phyloP scores from a whole-genome alignment of 1,284 basidiomycete species.

The Rhodotorula glutinis region DNA sequence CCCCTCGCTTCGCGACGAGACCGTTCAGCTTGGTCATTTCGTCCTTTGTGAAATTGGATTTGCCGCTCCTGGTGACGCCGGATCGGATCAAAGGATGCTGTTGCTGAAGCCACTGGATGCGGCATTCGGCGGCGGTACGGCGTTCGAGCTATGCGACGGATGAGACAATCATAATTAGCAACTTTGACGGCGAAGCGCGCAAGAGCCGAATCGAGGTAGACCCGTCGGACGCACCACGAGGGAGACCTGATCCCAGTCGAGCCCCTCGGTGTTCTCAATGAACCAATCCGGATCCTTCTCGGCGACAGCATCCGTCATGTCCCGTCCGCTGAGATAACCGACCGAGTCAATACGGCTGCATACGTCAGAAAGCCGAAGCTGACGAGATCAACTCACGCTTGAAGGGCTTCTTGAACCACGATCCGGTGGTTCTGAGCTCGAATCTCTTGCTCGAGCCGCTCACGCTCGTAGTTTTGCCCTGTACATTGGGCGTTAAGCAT shows the following conservation, averaged over 20 bases:
- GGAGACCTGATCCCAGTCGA: constrained; percentile 34
- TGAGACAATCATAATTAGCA: too few relatives aligned
- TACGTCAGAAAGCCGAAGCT: too few relatives aligned
- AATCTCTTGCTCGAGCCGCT: constrained; percentile 26
- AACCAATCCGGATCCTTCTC: not conserved
- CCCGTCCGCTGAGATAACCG: constrained; percentile 8
- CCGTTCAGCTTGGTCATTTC: constrained; percentile 29
- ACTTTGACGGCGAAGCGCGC: too few relatives aligned
- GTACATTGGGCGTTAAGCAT: too few relatives aligned
- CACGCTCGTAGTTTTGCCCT: constrained; percentile 25
- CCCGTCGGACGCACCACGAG: constrained; percentile 13
- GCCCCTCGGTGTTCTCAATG: constrained; percentile 7
- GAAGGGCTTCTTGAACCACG: constrained; percentile 12
- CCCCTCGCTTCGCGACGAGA: constrained; percentile 18
- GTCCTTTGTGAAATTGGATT: constrained; percentile 20
- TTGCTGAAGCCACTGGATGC: constrained; percentile 38
- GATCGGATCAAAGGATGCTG: constrained; percentile 36
- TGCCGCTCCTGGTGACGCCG: not conserved
- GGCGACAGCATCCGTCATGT: not conserved
- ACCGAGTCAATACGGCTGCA: too few relatives aligned
- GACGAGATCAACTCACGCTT: not conserved
- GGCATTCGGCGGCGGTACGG: constrained; percentile 33
- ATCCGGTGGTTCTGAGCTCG: constrained; percentile 21
- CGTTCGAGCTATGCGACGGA: constrained; percentile 26
- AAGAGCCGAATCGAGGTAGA: not conserved